Evolutionary conservation across 208 protist species (phyloP).

Genomic region (Novymonas esmeraldas): DNA sequence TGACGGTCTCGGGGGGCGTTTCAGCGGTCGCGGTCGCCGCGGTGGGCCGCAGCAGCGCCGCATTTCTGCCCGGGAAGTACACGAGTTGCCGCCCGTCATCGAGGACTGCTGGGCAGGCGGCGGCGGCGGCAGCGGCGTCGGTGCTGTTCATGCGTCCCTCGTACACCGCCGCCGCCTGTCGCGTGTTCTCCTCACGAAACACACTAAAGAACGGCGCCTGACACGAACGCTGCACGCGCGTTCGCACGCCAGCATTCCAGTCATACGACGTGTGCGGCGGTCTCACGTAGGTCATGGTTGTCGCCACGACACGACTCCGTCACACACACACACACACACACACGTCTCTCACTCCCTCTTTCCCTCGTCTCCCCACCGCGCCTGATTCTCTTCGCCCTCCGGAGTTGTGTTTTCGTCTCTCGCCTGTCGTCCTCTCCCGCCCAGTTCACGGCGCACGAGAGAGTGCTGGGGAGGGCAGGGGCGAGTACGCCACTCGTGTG

Average conservation of each 20-base stretch:
- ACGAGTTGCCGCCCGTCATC: constrained; percentile 33
- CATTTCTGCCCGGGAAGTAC: constrained; percentile 54
- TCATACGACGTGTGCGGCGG: constrained; percentile 24
- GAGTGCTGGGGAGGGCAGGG: too few species aligned
- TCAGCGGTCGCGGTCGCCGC: neutral
- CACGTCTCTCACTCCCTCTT: neutral
- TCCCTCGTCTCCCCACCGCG: neutral
- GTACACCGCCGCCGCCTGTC: constrained; percentile 26
- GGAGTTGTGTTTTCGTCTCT: too few species aligned
- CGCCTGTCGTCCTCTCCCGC: too few species aligned
- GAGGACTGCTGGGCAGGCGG: constrained; percentile 11
- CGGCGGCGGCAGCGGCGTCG: neutral
- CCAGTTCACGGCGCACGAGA: too few species aligned
- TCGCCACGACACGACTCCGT: too few species aligned
- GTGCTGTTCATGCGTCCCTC: constrained; percentile 20
- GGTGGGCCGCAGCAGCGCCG: constrained; percentile 5
- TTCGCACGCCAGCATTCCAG: constrained; percentile 35
- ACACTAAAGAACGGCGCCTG: constrained; percentile 60
- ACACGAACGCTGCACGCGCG: constrained; percentile 47
- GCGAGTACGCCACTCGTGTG: too few species aligned
- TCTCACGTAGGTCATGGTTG: constrained; percentile 9
- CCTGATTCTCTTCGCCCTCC: too few species aligned
- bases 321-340: neutral
- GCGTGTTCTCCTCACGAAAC: constrained; percentile 77
- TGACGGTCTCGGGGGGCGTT: constrained; percentile 29